Evolutionary conservation across 106 monocot genomes (phyloP).

Genomic region (Platanthera zijinensis): DNA sequence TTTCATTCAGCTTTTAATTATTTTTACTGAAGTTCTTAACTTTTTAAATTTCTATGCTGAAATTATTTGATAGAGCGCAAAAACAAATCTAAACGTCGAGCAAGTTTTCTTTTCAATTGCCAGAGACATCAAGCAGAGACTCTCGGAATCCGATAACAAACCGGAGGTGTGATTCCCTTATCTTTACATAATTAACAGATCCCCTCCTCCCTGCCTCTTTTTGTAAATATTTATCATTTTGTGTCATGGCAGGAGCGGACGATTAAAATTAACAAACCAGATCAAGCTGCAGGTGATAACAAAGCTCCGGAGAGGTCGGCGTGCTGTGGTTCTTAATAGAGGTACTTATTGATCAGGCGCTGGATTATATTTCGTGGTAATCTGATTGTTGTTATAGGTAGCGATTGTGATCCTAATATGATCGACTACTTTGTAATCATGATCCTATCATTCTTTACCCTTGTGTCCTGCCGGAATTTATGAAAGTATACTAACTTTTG

Average conservation of each 20-base stretch:
- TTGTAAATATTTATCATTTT: neutral
- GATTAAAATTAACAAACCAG: conserved; percentile 61
- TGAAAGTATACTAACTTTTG: too few species aligned
- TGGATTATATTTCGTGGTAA: neutral
- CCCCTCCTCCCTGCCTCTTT: too few species aligned
- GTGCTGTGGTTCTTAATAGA: conserved; percentile 45
- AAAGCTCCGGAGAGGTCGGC: conserved; percentile 30
- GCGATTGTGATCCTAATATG: neutral
- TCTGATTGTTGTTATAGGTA: conserved; percentile 5
- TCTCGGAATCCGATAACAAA: conserved; percentile 49
- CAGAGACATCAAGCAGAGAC: conserved; percentile 66
- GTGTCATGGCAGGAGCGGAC: conserved; percentile 41
- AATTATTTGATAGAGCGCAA: conserved; percentile 39
- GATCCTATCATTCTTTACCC: neutral
- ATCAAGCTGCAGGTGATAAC: conserved; percentile 41
- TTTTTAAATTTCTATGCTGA: neutral
- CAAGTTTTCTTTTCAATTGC: conserved; percentile 74
- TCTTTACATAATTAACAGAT: neutral
- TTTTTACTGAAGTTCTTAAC: neutral
- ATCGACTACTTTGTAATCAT: neutral
- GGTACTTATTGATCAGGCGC: neutral
- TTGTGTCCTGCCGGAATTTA: too few species aligned
- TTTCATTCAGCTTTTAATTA: conserved; percentile 1
- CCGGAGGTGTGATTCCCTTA: conserved; percentile 25
- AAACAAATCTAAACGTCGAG: conserved; percentile 65